Conservation (phyloP, 2,329 filamentous ascomycete genomes). For the Neurospora crassa region DNA sequence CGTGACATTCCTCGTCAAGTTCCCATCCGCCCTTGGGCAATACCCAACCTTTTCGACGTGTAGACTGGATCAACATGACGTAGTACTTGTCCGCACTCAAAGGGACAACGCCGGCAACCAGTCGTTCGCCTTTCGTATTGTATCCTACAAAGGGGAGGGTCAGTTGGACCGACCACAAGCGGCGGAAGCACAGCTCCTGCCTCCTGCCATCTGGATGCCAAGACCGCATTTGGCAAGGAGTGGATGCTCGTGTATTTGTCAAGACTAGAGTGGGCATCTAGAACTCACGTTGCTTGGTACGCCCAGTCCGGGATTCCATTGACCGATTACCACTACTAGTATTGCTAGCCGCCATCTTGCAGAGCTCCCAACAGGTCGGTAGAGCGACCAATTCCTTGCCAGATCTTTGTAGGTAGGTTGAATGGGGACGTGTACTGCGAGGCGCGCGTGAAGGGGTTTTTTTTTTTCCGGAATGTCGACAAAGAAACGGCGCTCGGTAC, state of each 20-base stretch:
- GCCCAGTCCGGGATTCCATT: conserved; percentile 67
- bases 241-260: conserved; percentile 8
- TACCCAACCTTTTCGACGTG: conserved; percentile 86
- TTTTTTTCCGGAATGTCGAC: background rate
- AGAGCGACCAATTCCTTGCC: background rate
- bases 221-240: conserved; percentile 5
- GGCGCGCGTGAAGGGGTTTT: background rate
- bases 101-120: conserved; percentile 91
- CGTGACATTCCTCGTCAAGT: conserved; percentile 76
- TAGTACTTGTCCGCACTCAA: conserved; percentile 76
- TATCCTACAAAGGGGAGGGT: conserved; percentile 57
- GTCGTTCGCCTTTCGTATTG: conserved; percentile 80
- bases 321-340: conserved; percentile 33
- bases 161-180: conserved; percentile 26
- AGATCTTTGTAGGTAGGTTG: background rate
- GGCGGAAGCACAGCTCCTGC: conserved; percentile 15
- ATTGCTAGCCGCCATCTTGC: conserved; percentile 18
- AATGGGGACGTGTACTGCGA: background rate
- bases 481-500: background rate
- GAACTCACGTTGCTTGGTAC: conserved; percentile 72
- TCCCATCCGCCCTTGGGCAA: conserved; percentile 98
- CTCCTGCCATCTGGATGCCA: conserved; percentile 8
- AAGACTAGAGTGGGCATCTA: conserved; percentile 4
- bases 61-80: conserved; percentile 90
- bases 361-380: background rate